Conservation (phyloP, 306 rosid species). For the Lathyrus aphaca region DNA sequence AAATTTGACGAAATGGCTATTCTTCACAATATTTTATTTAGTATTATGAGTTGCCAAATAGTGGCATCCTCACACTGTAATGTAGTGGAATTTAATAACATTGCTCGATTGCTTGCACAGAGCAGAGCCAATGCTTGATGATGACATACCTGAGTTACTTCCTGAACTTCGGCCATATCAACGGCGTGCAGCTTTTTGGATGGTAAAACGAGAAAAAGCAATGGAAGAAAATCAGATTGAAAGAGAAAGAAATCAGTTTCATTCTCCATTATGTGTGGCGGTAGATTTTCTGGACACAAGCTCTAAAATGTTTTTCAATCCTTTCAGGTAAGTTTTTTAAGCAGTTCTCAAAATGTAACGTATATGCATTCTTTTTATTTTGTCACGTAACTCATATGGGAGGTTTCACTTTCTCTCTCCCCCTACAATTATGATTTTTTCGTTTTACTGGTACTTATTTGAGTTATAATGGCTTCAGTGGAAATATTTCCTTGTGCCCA, state of each 20-base stretch:
- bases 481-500: slow-evolving; percentile 71
- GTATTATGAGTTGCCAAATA: not conserved
- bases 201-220: slow-evolving; percentile 80
- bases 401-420: slow-evolving; percentile 8
- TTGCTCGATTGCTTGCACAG: slow-evolving; percentile 46
- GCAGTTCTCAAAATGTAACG: slow-evolving; percentile 25
- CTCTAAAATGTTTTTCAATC: slow-evolving; percentile 81
- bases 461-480: slow-evolving; percentile 62
- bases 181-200: slow-evolving; percentile 94
- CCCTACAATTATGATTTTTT: slow-evolving; percentile 30
- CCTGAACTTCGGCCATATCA: slow-evolving; percentile 91
- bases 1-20: not conserved
- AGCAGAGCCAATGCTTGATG: slow-evolving; percentile 72
- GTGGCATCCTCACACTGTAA: too few relatives aligned
- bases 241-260: slow-evolving; percentile 51
- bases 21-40: not conserved
- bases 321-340: slow-evolving; percentile 72
- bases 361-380: slow-evolving; percentile 16
- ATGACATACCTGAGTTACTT: slow-evolving; percentile 77
- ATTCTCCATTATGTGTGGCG: slow-evolving; percentile 80
- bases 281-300: slow-evolving; percentile 67
- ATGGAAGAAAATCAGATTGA: slow-evolving; percentile 48
- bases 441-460: slow-evolving; percentile 37
- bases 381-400: slow-evolving; percentile 28
- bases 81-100: not conserved